These are phyloP conservation scores for Populus simonii DNA, from an alignment of 345 rosid genomes.

Conservation along the genomic window DNA sequence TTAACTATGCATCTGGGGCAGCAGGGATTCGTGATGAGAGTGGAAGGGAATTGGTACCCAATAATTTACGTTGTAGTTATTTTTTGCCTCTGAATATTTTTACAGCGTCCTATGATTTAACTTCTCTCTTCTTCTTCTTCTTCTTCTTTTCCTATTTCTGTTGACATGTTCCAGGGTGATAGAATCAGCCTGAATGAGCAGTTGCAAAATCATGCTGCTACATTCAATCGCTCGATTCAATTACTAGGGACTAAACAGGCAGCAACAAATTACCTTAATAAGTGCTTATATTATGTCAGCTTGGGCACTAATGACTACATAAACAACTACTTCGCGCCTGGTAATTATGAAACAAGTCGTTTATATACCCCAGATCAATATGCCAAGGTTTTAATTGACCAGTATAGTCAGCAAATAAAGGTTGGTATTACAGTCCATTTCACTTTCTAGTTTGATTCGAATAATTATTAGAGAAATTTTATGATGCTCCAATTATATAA, in stretches of 20 bases:
- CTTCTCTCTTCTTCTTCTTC: too few relatives aligned
- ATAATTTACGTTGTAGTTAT: not conserved
- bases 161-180: not conserved
- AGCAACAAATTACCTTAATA: constrained; percentile 11
- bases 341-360: not conserved
- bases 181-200: constrained; percentile 4
- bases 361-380: constrained; percentile 9
- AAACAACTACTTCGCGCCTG: constrained; percentile 20
- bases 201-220: not conserved
- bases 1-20: constrained; percentile 15
- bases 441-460: too few relatives aligned
- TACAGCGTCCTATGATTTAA: too few relatives aligned
- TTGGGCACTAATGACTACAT: constrained; percentile 20
- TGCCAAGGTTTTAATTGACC: constrained; percentile 7
- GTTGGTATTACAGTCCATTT: not conserved
- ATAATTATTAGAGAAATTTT: too few relatives aligned
- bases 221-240: not conserved
- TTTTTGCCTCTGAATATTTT: too few relatives aligned
- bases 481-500: too few relatives aligned
- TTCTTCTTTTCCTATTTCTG: too few relatives aligned
- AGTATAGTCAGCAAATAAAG: constrained; percentile 10
- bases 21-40: constrained; percentile 22
- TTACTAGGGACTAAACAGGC: not conserved
- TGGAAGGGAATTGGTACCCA: not conserved
- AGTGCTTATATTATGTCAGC: constrained; percentile 14